phyloP scores from a whole-genome alignment of 202 grass and related monocot genomes.

The Miscanthus sacchariflorus region DNA sequence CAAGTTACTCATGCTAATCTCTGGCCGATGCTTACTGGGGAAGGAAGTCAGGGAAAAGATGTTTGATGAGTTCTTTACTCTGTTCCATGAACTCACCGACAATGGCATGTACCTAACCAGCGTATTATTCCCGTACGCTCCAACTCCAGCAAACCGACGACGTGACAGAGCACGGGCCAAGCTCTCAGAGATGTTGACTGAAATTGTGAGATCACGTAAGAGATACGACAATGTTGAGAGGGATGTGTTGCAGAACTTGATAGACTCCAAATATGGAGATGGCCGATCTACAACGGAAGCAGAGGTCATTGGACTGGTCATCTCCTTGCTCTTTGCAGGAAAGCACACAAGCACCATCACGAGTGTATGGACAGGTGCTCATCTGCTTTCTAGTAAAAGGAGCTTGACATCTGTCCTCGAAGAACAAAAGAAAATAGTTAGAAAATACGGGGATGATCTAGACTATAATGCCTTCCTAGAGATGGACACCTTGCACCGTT shows the following conservation, averaged over 20 bases:
- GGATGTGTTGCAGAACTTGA: neutral
- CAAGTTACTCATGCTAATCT: neutral
- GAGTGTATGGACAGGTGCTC: neutral
- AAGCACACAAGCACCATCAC: slow-evolving; percentile 4
- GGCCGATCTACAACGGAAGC: neutral
- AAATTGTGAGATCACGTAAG: neutral
- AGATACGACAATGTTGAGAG: neutral
- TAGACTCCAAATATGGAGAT: neutral
- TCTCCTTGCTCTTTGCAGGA: neutral
- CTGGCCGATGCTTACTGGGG: neutral
- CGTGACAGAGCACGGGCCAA: neutral
- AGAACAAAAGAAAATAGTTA: neutral
- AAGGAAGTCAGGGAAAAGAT: neutral
- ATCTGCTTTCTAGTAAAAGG: neutral
- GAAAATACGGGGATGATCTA: neutral
- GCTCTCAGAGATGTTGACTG: neutral
- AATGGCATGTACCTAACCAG: neutral
- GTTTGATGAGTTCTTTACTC: neutral
- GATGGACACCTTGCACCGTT: neutral
- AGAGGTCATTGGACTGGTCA: neutral
- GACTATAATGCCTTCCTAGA: neutral
- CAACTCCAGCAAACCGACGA: neutral
- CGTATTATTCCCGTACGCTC: neutral
- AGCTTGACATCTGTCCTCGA: neutral
- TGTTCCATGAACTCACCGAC: neutral